Conservation (phyloP, 2,329 filamentous ascomycete species). For the Onygenales sp. region DNA sequence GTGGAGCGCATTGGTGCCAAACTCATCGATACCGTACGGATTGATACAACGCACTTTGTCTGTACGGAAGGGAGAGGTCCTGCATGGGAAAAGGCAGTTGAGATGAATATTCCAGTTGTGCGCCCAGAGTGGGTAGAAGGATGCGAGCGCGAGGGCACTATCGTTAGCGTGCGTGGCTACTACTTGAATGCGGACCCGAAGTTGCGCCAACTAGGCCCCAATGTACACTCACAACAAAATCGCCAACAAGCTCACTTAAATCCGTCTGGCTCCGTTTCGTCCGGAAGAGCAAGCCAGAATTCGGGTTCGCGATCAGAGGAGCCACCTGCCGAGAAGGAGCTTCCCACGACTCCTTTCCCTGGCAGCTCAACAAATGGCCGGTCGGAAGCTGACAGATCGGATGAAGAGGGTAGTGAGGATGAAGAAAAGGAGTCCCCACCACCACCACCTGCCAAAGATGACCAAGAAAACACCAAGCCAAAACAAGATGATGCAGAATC, state of each 20-base stretch:
- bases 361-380: slow-evolving; percentile 9
- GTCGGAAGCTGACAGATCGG: slow-evolving; percentile 4
- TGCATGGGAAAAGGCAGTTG: slow-evolving; percentile 90
- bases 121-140: slow-evolving; percentile 94
- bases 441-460: slow-evolving; percentile 13
- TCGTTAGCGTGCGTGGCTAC: slow-evolving; percentile 89
- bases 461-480: slow-evolving; percentile 1
- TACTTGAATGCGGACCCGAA: slow-evolving; percentile 81
- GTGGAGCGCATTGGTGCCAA: slow-evolving; percentile 87
- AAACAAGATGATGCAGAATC: background rate
- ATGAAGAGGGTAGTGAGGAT: slow-evolving; percentile 6
- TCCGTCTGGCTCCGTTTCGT: background rate
- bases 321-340: slow-evolving; percentile 5
- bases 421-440: slow-evolving; percentile 10
- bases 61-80: slow-evolving; percentile 86
- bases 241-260: slow-evolving; percentile 7
- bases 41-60: slow-evolving; percentile 97
- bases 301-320: background rate
- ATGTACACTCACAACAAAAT: slow-evolving; percentile 13
- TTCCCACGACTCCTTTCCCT: slow-evolving; percentile 17
- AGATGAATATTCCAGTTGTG: slow-evolving; percentile 97
- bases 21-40: slow-evolving; percentile 78
- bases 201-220: slow-evolving; percentile 41
- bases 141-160: slow-evolving; percentile 86
- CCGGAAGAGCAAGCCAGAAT: background rate